Evolutionary conservation across 129 eudicot genomes (phyloP).

Genomic region (Pittosporum tobira): DNA sequence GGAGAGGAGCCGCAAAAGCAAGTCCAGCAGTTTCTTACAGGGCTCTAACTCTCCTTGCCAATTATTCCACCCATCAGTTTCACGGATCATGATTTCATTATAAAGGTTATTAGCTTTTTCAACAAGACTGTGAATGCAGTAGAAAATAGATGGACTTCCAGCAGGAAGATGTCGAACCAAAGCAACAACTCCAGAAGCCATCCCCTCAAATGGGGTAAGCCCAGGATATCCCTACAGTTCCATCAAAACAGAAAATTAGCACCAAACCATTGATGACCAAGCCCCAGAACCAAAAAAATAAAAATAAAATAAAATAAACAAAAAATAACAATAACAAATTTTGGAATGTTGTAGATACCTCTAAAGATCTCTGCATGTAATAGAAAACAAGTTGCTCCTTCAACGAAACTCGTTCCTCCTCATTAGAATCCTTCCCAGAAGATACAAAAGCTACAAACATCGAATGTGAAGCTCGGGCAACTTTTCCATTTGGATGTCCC

Average conservation of each 20-base stretch:
- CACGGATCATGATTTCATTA: slow-evolving; percentile 28
- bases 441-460: slow-evolving; percentile 77
- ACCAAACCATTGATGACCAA: background rate
- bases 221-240: slow-evolving; percentile 68
- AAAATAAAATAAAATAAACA: no score
- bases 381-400: slow-evolving; percentile 94
- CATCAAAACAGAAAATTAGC: slow-evolving; percentile 4
- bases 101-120: slow-evolving; percentile 60
- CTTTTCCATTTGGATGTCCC: slow-evolving; percentile 90
- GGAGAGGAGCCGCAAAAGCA: slow-evolving; percentile 58
- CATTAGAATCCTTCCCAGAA: slow-evolving; percentile 56
- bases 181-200: slow-evolving; percentile 97
- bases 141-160: slow-evolving; percentile 78
- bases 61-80: slow-evolving; percentile 44
- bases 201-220: slow-evolving; percentile 83
- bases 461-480: slow-evolving; percentile 78
- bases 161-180: slow-evolving; percentile 94
- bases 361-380: slow-evolving; percentile 87
- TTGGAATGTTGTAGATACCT: slow-evolving; percentile 69
- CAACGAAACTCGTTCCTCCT: slow-evolving; percentile 52
- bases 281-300: no score
- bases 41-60: slow-evolving; percentile 75
- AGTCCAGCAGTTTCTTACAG: slow-evolving; percentile 64
- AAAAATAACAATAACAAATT: no score
- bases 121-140: slow-evolving; percentile 60